Conservation (phyloP, 192 early-diverging fungal genomes). For the Gigaspora rosea region DNA sequence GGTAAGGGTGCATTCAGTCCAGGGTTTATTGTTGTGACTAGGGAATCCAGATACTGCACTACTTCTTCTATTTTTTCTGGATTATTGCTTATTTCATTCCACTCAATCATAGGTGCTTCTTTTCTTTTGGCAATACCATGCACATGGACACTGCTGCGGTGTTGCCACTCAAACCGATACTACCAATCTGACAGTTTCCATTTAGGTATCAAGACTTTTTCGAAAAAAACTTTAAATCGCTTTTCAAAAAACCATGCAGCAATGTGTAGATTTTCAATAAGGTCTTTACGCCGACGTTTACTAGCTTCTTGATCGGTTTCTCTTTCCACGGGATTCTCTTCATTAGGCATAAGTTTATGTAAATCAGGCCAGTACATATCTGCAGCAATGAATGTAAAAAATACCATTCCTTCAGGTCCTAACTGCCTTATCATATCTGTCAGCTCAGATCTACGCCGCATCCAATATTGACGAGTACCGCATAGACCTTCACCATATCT, state of each 20-base stretch:
- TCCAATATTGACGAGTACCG: too few species aligned
- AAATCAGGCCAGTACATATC: background rate
- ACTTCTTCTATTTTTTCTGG: background rate
- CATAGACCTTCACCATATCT: too few species aligned
- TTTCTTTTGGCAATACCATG: constrained; percentile 6
- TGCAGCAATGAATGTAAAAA: background rate
- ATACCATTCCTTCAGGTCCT: background rate
- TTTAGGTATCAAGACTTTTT: background rate
- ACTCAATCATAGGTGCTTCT: background rate
- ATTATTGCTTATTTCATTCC: constrained; percentile 3
- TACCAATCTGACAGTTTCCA: background rate
- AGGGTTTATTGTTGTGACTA: constrained; percentile 5
- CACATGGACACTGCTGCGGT: background rate
- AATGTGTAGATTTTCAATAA: background rate
- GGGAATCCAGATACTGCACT: background rate
- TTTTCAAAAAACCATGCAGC: constrained; percentile 10
- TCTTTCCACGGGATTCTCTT: background rate
- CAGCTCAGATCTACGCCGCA: background rate
- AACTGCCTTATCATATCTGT: background rate
- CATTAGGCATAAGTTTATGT: background rate
- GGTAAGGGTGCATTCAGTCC: background rate
- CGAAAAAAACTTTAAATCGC: background rate
- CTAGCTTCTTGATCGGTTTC: background rate
- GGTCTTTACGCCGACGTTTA: background rate
- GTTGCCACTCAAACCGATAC: constrained; percentile 5